Base-by-base conservation (phyloP, 768 basidiomycete genomes). In the Hypholoma sublateritium region DNA sequence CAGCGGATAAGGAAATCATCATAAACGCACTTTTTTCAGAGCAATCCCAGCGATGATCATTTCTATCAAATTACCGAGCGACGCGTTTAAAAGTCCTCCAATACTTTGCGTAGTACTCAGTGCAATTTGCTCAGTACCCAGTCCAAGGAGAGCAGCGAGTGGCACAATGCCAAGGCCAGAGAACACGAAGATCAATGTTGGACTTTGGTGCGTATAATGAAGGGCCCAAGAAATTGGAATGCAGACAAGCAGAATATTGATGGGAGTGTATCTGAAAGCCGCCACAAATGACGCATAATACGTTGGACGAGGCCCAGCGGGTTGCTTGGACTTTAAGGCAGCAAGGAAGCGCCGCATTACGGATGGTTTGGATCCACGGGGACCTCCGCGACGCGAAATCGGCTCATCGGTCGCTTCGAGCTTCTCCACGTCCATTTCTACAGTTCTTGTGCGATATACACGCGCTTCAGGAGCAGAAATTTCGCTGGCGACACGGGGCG, bases 121-220 rank as follows among this genome's bases (percentile, higher is more conserved):
- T 0, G 80, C 79, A 22, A 82, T 77, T 64, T 81, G 77, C 63
- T 83, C 82, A 0, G 82, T 83, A 34, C 80, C 80, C 44, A 82
- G 73, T 3, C 80, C 80, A 28, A 81, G 72, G 28, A 82, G 65
- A 12, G 77, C 80, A 25, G 80, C 80, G 36, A 83, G 74, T 1
- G 81, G 82, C 45, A 83, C 71, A 64, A 82, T 79, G 5, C 76
- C 76, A 36, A 84, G 71, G 57, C 76, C 73, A 4, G 77, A 79
- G 55, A 77, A 78, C 25, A 79, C 61, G 66, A 82, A 84, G 51
- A 78, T 70, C 51, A 78, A 66, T 2, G 79, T 80, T 24, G 77
- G 71, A 42, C 69, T 74, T 57, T 77, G 75, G 57, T 80, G 74
- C 17, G 72, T 72, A 58, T 70, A 77, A 59, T 81, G 74, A 49